Evolutionary conservation across 139 green algal species (phyloP), one percentile per base, ranked within the genome.

Genomic region (Diplosphaera chodatii): DNA sequence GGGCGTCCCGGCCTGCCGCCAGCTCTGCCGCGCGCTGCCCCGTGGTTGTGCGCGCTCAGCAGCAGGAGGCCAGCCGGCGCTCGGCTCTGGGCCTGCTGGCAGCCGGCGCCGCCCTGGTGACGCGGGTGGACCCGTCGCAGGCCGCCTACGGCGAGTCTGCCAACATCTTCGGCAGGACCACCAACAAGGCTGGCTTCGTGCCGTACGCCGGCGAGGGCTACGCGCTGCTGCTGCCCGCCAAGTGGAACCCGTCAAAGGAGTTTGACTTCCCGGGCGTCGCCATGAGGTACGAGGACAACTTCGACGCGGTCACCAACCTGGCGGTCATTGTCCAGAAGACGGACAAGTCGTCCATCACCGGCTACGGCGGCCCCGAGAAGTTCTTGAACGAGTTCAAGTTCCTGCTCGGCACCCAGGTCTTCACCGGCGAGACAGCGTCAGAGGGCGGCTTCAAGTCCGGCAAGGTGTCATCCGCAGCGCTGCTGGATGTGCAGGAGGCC

Each of bases 171-270:
- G 92, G 88, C 72, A 84, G 82, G 66, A 27, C 87, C 59, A 96
- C 90, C 80, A 95, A 96, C 86, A 89, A 85, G 76, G 85, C 83
- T 40, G 89, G 91, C 72, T 98, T 96, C 79, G 75, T 96, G 32
- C 85, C 88, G 29, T 99, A 97, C 83, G 79, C 85, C 63, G 95
- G 95, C 29, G 91, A 97, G 32, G 93, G 89, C 80, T 99, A 94
- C 80, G 78, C 88, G 3, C 30, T 99, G 72, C 78, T 95, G 72
- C 79, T 99, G 66, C 95, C 95, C 64, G 79, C 84, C 80, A 97
- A 96, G 90, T 98, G 91, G 92, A 97, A 97, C 89, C 93, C 95
- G 55, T 90, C 80, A 77, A 94, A 90, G 83, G 93, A 99, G 88
- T 68, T 72, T 25, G 91, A 97, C 71, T 95, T 90, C 91, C 77